Base-by-base conservation (phyloP, 805 yeast species). In the Candida montana region DNA sequence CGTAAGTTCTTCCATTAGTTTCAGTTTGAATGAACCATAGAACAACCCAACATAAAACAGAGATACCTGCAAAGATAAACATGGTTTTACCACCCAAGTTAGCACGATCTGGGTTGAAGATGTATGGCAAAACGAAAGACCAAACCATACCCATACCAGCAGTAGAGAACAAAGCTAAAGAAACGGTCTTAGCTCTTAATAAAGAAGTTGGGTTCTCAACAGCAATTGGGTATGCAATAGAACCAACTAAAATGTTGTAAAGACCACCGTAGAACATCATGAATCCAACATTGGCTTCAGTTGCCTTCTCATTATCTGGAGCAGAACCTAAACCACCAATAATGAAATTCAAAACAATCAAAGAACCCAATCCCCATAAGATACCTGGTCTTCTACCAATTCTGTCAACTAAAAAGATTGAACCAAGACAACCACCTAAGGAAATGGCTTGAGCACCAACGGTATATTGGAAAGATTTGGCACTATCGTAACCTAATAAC, bases 1-100 rank as follows among this genome's bases (percentile, higher is more conserved):
- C 79, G 51, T 62, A 75, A 0, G 80, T 71, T 55, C 77, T 66
- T 36, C 65, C 65, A 47, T 63, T 63, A 20, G 79, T 72, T 56
- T 77, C 83, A 12, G 83, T 81, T 45, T 74, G 64, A 39, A 68
- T 65, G 55, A 72, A 69, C 58, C 56, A 72, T 24, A 61, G 55
- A 68, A 72, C 70, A 33, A 59, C 40, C 19, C 63, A 30, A 26
- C 62, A 49, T 5, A 62, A 1, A 11, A 56, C 28, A 15, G 61
- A 55, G 11, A 54, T 42, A 1, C 63, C 76, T 38, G 64, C 69
- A 58, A 64, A 72, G 38, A 71, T 53, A 48, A 66, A 71, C 20
- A 63, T 71, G 35, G 71, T 67, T 44, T 68, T 68, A n/a, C 67
- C 71, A 24, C 66, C 62, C 62, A 64, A 52, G 44, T 71, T 60